Base-by-base conservation (phyloP, 2,329 filamentous ascomycete genomes). In the Fulvia fulva region DNA sequence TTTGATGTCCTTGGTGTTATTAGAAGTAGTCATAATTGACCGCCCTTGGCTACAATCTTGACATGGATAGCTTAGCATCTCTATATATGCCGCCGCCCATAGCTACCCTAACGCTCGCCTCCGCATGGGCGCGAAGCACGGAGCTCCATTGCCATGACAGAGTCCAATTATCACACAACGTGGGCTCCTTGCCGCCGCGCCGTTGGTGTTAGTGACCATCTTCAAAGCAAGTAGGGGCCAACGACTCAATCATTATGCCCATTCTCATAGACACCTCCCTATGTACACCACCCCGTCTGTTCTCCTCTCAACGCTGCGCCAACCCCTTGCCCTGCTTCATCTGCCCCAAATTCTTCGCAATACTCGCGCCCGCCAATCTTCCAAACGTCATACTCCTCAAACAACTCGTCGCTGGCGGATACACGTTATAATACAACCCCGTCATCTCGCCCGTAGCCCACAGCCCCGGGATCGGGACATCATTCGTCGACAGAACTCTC, bases 401-500 rank as follows among this genome's bases (percentile, higher is more conserved):
- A 25, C 70, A 71, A 7, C 63, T 68, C 5, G 71, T 74, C 1
- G 70, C 70, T 2, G 71, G 71, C 8, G 71, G 70, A 55, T 74
- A 74, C 55, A 72, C 71, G 53, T 73, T 72, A 56, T 73, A 73
- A 57, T 68, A 73, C 8, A 73, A 52, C 9, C 71, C 70, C 1
- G 71, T 72, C 67, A 73, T 63, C 50, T 73, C 70, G 14, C 71
- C 70, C 4, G 71, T 70, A 3, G 68, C 69, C 65, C 67, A 74
- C 1, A 73, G 56, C 25, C 73, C 73, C 12, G 73, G 73, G 50
- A 75, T 75, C 4, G 74, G 72, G 6, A 73, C 70, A 55, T 73
- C 73, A 51, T 75, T 75, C 22, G 72, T 75, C 19, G 69, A 68
- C n/a, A 77, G 60, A 1, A 76, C 75, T 22, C 69, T 65, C 5